phyloP scores from a whole-genome alignment of 768 basidiomycete species.

The Sutorius australiensis region DNA sequence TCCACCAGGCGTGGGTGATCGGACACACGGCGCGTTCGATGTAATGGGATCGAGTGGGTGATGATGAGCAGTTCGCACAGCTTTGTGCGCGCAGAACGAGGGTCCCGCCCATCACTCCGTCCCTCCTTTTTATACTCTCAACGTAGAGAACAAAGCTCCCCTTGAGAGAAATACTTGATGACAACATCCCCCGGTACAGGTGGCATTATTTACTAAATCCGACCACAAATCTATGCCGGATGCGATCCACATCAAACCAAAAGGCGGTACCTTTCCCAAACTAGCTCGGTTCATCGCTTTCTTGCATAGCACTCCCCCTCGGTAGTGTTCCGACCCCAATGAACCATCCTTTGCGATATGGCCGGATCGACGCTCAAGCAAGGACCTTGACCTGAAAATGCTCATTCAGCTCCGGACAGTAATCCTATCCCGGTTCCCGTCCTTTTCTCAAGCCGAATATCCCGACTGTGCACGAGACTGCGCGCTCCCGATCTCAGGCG shows the following conservation, averaged over 20 bases:
- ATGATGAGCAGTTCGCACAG: constrained; percentile 8
- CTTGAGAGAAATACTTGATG: constrained; percentile 9
- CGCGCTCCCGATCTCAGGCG: neutral
- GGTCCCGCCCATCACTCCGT: neutral
- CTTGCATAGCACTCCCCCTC: neutral
- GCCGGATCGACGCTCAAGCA: constrained; percentile 21
- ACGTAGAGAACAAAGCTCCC: constrained; percentile 3
- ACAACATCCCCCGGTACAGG: constrained; percentile 13
- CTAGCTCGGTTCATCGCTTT: constrained; percentile 19
- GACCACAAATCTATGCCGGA: neutral
- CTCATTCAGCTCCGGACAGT: neutral
- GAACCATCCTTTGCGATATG: constrained; percentile 14
- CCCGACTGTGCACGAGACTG: neutral
- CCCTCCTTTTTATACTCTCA: constrained; percentile 21
- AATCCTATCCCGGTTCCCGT: constrained; percentile 4
- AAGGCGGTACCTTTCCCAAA: constrained; percentile 9
- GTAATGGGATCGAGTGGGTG: constrained; percentile 11
- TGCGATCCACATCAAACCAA: constrained; percentile 18
- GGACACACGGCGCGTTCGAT: constrained; percentile 11
- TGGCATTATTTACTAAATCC: constrained; percentile 11
- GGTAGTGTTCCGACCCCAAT: neutral
- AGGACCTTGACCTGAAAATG: constrained; percentile 1
- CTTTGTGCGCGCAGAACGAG: constrained; percentile 1
- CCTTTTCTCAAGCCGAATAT: neutral
- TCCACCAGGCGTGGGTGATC: constrained; percentile 22